These are phyloP conservation scores for Wallemia hederae DNA, from an alignment of 1,284 basidiomycete genomes.

Conservation along the genomic window DNA sequence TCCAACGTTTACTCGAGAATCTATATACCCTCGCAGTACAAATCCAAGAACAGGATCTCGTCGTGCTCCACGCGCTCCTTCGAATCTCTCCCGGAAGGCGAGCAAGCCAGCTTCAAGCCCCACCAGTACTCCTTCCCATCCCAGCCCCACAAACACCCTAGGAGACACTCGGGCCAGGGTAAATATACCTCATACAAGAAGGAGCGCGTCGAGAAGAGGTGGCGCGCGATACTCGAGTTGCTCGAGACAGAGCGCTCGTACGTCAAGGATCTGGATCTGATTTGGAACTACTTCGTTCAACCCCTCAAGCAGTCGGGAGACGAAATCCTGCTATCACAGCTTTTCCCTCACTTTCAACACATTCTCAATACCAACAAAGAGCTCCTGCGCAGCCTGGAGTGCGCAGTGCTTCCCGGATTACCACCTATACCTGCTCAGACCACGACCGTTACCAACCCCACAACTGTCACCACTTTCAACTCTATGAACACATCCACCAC, in stretches of 20 bases:
- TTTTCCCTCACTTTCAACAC: slow-evolving; percentile 1
- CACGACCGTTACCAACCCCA: background rate
- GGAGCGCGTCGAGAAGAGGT: background rate
- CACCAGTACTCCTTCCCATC: background rate
- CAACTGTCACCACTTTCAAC: background rate
- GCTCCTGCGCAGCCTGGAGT: background rate
- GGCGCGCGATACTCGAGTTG: background rate
- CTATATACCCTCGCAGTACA: background rate
- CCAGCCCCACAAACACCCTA: background rate
- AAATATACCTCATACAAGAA: background rate
- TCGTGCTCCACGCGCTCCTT: background rate
- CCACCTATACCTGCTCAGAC: background rate
- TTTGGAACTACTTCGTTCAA: background rate
- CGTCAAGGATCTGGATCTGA: background rate
- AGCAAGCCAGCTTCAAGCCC: background rate
- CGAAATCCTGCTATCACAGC: background rate
- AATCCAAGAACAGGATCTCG: background rate
- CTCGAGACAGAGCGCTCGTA: background rate
- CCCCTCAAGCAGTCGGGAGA: background rate
- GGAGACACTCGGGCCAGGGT: background rate
- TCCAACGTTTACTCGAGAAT: background rate
- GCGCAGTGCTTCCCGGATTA: background rate
- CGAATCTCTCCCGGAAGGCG: background rate
- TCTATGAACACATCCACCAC: background rate
- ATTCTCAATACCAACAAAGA: slow-evolving; percentile 1